Conservation (phyloP, 176 grass and related monocot species). For the Phyllostachys edulis region DNA sequence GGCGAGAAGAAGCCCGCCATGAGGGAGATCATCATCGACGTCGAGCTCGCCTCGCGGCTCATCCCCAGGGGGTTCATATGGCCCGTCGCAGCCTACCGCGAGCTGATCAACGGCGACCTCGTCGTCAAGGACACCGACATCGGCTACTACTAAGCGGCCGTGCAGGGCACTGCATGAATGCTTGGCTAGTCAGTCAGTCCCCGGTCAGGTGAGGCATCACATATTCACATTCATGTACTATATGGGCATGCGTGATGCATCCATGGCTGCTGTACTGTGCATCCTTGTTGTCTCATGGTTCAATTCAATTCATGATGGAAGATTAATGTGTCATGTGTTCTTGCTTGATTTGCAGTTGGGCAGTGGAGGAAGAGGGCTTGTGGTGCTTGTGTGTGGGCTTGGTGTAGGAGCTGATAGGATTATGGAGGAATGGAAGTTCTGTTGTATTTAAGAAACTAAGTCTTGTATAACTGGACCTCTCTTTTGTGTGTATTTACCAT, state of each 20-base stretch:
- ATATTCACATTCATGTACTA: background rate
- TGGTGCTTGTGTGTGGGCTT: background rate
- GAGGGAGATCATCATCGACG: slow-evolving; percentile 98
- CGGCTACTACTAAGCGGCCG: slow-evolving; percentile 26
- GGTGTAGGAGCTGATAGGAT: slow-evolving; percentile 39
- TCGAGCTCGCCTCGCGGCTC: slow-evolving; percentile 59
- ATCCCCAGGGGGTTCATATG: slow-evolving; percentile 87
- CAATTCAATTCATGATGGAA: background rate
- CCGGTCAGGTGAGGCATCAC: slow-evolving; percentile 15
- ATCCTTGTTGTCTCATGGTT: background rate
- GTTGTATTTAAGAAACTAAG: slow-evolving; percentile 30
- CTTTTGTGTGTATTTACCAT: slow-evolving; percentile 38
- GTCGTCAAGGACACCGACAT: slow-evolving; percentile 71
- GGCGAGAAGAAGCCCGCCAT: slow-evolving; percentile 90
- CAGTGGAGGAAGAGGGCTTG: slow-evolving; percentile 16
- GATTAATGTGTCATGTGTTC: background rate
- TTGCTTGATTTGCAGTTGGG: slow-evolving; percentile 26
- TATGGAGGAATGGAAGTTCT: slow-evolving; percentile 30
- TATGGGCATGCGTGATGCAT: background rate
- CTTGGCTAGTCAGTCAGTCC: slow-evolving; percentile 15
- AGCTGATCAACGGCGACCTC: slow-evolving; percentile 71
- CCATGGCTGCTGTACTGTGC: background rate
- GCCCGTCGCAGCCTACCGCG: slow-evolving; percentile 76
- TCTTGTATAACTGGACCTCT: slow-evolving; percentile 43
- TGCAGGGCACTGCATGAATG: background rate